Evolutionary conservation across 2,329 filamentous ascomycete genomes (phyloP).

Genomic region (Apiospora hydei): DNA sequence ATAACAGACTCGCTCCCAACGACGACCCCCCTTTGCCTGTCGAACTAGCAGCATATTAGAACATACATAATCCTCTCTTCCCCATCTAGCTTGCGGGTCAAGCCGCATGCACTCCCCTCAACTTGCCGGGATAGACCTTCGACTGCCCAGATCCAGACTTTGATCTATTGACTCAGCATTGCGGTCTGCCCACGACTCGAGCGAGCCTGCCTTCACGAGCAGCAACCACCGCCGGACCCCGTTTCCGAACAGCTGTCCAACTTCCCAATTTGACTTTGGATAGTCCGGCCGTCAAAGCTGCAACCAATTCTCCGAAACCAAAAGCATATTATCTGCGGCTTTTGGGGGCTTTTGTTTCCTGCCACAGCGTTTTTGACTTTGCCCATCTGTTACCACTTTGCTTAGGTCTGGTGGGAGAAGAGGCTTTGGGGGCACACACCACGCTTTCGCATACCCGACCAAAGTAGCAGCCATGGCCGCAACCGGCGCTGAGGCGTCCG

Average conservation of each 20-base stretch:
- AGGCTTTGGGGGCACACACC: not conserved
- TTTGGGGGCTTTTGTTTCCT: not conserved
- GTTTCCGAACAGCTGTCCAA: not conserved
- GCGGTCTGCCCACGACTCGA: not conserved
- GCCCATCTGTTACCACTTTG: not conserved
- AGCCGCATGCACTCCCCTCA: slow-evolving; percentile 1
- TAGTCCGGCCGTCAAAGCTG: not conserved
- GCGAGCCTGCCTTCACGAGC: not conserved
- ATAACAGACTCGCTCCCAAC: not conserved
- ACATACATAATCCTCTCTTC: not conserved
- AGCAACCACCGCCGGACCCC: not conserved
- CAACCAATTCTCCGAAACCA: not conserved
- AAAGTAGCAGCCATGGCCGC: slow-evolving; percentile 25
- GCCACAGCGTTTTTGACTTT: not conserved
- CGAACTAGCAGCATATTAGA: not conserved
- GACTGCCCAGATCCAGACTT: not conserved
- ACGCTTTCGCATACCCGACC: not conserved
- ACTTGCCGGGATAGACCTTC: slow-evolving; percentile 1
- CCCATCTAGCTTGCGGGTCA: slow-evolving; percentile 13
- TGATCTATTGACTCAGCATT: not conserved
- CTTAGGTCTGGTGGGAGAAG: not conserved
- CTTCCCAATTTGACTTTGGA: slow-evolving; percentile 5
- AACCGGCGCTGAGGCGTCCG: slow-evolving; percentile 27
- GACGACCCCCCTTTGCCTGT: not conserved
- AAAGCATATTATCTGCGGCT: not conserved